A percentile compares a stretch with the other conserved stretches of the same genome.
phyloP scores from a whole-genome alignment of 1,284 basidiomycete genomes.

The Ganoderma multipileum region DNA sequence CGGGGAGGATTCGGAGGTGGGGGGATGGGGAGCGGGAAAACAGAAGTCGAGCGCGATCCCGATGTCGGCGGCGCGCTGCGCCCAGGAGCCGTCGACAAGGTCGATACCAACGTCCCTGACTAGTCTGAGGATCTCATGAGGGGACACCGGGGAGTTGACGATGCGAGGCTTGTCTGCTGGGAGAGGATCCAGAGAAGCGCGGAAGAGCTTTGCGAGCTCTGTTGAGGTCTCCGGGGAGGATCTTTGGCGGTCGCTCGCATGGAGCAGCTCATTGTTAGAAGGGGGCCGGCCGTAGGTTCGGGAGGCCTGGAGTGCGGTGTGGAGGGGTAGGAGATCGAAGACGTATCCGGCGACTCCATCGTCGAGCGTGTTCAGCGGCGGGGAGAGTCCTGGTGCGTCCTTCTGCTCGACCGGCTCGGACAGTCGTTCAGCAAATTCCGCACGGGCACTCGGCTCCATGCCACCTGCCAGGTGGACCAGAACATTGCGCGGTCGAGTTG shows the following conservation, averaged over 20 bases:
- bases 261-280: constrained; percentile 10
- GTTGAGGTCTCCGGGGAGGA: constrained; percentile 21
- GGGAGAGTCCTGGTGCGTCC: constrained; percentile 57
- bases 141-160: constrained; percentile 62
- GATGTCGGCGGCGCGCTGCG: constrained; percentile 64
- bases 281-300: not conserved
- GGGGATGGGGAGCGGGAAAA: constrained; percentile 59
- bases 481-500: constrained; percentile 30
- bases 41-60: constrained; percentile 80
- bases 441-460: constrained; percentile 58
- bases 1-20: not conserved
- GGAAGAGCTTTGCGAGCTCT: constrained; percentile 47
- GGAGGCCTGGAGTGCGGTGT: constrained; percentile 31
- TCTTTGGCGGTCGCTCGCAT: constrained; percentile 23
- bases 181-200: constrained; percentile 63
- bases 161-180: constrained; percentile 65
- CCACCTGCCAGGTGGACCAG: constrained; percentile 77
- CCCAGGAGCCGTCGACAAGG: constrained; percentile 77
- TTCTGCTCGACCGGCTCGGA: constrained; percentile 60
- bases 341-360: constrained; percentile 72
- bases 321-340: constrained; percentile 70
- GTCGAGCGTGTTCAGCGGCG: constrained; percentile 61
- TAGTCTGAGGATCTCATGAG: constrained; percentile 76
- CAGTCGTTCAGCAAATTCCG: constrained; percentile 67
- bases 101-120: constrained; percentile 73